Base-by-base conservation (phyloP, 257 asterid genomes). In the Salvia rosmarinus region DNA sequence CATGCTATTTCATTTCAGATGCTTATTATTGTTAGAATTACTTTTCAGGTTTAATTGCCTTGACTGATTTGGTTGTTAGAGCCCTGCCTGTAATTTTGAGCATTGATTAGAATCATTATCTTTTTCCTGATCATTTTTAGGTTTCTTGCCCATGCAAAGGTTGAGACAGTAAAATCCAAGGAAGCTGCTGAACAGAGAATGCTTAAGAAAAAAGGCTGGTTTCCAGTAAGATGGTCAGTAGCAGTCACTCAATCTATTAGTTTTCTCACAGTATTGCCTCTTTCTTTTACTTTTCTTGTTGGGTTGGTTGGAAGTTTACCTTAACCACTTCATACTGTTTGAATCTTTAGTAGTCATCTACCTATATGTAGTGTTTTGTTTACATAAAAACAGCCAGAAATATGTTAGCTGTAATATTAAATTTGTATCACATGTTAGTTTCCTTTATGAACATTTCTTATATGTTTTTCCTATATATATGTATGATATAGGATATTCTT, bases 121-220 rank as follows among this genome's bases (percentile, higher is more conserved):
- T 51, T 57, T 59, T 65, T 67, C 49, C 64, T 77, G 71, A 74
- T 78, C 34, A 17, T 79, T 71, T 82, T 49, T 87, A 95, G 99
- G 93, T 95, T 95, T 71, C 96, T 91, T 76, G 99, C 98, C 78
- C 99, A 87, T 81, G 98, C 97, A 64, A 95, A 86, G 81, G 96
- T 89, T 83, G 96, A 95, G 80, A 84, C 97, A 65, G 95, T 88
- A 61, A 95, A 91, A 85, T 91, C 99, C 3, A 95, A 91, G 86
- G 99, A 94, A 83, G 99, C 96, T 67, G 95, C 96, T 67, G 91
- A 89, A 63, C 90, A 83, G 85, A 87, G 86, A 80, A 75, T 83
- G 91, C 87, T 77, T 49, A 84, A 79, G 79, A 91, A 87, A 84
- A 76, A 81, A 74, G 83, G 92, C 85, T 95, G 99, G 99, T 86